Percentiles rank a stretch among this genome's conserved stretches.
phyloP scores from a whole-genome alignment of 306 rosid species.

The Phaseolus lunatus region DNA sequence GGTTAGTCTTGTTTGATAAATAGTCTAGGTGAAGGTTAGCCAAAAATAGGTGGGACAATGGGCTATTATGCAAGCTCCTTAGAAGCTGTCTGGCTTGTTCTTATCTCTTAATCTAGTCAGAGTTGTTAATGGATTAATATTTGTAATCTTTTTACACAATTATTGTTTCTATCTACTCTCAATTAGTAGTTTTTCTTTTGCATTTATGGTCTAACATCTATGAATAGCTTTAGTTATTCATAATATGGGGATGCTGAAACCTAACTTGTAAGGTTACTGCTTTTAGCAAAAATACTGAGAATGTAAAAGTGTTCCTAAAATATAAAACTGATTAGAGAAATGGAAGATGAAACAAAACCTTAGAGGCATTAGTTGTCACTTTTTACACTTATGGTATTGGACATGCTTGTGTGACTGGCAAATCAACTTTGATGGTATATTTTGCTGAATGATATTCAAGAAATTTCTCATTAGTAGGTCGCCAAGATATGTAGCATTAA shows the following conservation, averaged over 20 bases:
- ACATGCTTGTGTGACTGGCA: not conserved
- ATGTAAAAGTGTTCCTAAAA: not conserved
- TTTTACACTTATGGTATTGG: conserved; percentile 1
- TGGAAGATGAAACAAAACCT: not conserved
- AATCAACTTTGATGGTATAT: conserved; percentile 8
- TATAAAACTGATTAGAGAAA: conserved; percentile 1
- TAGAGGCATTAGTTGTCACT: not conserved
- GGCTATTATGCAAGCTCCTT: not conserved
- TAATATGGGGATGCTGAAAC: not conserved
- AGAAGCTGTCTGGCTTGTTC: not conserved
- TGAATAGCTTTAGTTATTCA: not conserved
- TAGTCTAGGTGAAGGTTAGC: not conserved
- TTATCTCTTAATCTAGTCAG: not conserved
- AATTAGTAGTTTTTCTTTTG: not conserved
- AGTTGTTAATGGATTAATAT: conserved; percentile 17
- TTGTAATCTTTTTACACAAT: not conserved
- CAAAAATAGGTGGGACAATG: not conserved
- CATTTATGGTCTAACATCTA: conserved; percentile 1
- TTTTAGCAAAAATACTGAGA: not conserved
- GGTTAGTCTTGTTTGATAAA: conserved; percentile 5
- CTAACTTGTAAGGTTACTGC: not conserved
- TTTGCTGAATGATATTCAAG: not conserved
- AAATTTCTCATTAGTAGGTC: not conserved
- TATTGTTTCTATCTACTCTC: not conserved
- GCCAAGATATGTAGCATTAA: not conserved